These are phyloP conservation scores for Yamadazyma kanchanaburiensis DNA, from an alignment of 1,139 yeast species.

Conservation along the genomic window DNA sequence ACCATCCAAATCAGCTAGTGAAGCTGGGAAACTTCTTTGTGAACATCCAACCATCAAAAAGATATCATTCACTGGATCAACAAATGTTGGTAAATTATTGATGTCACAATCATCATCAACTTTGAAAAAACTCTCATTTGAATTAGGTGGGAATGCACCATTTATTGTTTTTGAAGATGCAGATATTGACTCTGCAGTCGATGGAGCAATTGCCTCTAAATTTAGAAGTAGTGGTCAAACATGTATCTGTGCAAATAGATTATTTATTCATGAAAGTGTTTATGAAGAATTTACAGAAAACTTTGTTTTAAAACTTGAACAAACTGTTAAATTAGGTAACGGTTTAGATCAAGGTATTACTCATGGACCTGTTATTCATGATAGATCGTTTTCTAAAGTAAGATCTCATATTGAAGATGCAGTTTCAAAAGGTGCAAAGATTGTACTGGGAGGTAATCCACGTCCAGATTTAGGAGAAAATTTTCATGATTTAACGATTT, in stretches of 20 bases:
- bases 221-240: conserved; percentile 82
- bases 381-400: conserved; percentile 64
- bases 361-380: conserved; percentile 82
- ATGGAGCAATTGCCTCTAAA: conserved; percentile 61
- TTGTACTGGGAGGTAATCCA: conserved; percentile 63
- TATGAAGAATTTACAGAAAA: conserved; percentile 54
- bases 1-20: conserved; percentile 52
- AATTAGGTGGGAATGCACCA: conserved; percentile 94
- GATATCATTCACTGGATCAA: conserved; percentile 89
- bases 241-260: conserved; percentile 84
- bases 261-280: conserved; percentile 68
- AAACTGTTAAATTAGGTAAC: conserved; percentile 60
- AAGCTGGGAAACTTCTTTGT: conserved; percentile 68
- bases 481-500: conserved; percentile 75
- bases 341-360: conserved; percentile 66
- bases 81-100: conserved; percentile 74
- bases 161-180: conserved; percentile 85
- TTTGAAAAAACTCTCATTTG: conserved; percentile 79
- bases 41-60: conserved; percentile 67
- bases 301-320: conserved; percentile 48
- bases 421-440: conserved; percentile 62
- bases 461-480: conserved; percentile 66
- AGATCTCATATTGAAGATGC: conserved; percentile 75
- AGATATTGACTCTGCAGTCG: conserved; percentile 72
- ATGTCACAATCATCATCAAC: conserved; percentile 77